A percentile compares a stretch with the other conserved stretches of the same genome.
Conservation (phyloP, 176 grass and related monocot species). For the Avena atlantica region DNA sequence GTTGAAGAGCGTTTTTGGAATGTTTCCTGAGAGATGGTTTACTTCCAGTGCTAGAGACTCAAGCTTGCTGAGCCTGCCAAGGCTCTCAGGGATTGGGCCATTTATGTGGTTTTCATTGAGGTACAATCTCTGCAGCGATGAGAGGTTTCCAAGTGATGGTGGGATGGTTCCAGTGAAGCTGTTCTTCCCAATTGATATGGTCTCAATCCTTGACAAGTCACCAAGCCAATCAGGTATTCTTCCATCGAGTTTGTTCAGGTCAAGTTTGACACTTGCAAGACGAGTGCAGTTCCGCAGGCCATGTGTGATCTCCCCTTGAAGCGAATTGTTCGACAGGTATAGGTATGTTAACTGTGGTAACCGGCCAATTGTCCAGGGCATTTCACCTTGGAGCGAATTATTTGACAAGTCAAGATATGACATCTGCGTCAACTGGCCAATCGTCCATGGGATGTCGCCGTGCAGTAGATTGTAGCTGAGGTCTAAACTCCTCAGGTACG, state of each 20-base stretch:
- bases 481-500: conserved; percentile 33
- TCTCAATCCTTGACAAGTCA: not conserved
- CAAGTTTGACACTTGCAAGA: conserved; percentile 31
- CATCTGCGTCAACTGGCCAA: not conserved
- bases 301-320: conserved; percentile 31
- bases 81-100: conserved; percentile 28
- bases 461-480: conserved; percentile 40
- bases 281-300: conserved; percentile 31
- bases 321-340: conserved; percentile 38
- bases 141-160: conserved; percentile 33
- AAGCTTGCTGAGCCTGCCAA: conserved; percentile 1
- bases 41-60: conserved; percentile 18
- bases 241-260: conserved; percentile 18
- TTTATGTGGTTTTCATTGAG: conserved; percentile 25
- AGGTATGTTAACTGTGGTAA: not conserved
- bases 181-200: conserved; percentile 28
- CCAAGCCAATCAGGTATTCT: conserved; percentile 40
- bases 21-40: conserved; percentile 44
- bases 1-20: conserved; percentile 47
- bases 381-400: conserved; percentile 33
- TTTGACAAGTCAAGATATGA: conserved; percentile 27
- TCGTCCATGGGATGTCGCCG: not conserved
- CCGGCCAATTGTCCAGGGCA: conserved; percentile 24
- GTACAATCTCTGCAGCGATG: conserved; percentile 17
- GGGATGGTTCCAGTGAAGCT: conserved; percentile 32